Conservation (phyloP, 148 eudicot species). For the Spergularia marina region DNA sequence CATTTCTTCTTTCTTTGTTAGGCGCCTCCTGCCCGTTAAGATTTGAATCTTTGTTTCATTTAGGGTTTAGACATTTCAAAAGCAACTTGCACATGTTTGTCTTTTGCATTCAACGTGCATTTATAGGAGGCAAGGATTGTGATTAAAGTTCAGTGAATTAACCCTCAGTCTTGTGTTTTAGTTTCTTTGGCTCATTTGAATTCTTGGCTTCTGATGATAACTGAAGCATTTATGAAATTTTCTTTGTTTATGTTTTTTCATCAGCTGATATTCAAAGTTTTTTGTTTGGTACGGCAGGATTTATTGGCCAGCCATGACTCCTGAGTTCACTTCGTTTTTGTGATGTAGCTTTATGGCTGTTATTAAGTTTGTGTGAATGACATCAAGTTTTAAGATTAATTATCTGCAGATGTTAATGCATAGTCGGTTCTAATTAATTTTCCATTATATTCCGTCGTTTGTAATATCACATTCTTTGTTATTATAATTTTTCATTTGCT, state of each 20-base stretch:
- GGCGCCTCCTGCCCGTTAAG: neutral
- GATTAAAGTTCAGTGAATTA: neutral
- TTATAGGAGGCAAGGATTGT: neutral
- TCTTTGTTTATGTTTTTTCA: neutral
- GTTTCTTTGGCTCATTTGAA: neutral
- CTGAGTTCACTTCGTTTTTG: neutral
- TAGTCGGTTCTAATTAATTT: neutral
- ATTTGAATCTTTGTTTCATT: neutral
- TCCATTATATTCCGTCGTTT: neutral
- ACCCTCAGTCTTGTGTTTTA: neutral
- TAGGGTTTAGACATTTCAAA: neutral
- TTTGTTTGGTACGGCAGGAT: neutral
- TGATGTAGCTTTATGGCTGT: neutral
- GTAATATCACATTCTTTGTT: constrained; percentile 1
- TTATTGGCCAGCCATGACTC: constrained; percentile 5
- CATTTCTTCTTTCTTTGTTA: neutral
- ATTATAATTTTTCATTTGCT: constrained; percentile 10
- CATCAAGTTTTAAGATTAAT: neutral
- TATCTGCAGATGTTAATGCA: neutral
- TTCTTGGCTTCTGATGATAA: neutral
- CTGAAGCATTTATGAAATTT: neutral
- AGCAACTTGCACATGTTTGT: neutral
- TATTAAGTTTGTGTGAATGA: neutral
- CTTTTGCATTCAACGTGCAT: too few relatives aligned
- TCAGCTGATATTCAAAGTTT: neutral